These are phyloP conservation scores for Sugiyamaella castrensis DNA, from an alignment of 1,139 yeast genomes.

Conservation along the genomic window DNA sequence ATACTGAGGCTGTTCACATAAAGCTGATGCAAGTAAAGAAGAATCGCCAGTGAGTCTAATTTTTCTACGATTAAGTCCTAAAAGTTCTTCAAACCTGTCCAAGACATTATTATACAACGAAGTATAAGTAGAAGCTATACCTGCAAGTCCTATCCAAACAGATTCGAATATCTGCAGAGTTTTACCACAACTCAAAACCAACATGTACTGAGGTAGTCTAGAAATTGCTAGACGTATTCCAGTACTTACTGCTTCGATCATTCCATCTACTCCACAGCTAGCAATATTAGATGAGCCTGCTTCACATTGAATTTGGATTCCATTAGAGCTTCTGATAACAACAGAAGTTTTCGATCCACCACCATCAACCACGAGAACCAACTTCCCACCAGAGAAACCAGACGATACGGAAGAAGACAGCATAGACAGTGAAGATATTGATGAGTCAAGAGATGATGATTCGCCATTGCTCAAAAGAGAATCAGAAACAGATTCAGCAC, in stretches of 20 bases:
- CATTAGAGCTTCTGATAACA: constrained; percentile 15
- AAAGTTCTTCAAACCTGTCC: constrained; percentile 11
- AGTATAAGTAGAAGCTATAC: constrained; percentile 17
- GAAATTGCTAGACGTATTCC: constrained; percentile 14
- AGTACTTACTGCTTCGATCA: constrained; percentile 8
- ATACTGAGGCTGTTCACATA: constrained; percentile 12
- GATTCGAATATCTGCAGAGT: constrained; percentile 10
- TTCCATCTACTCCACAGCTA: constrained; percentile 15
- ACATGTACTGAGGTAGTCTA: constrained; percentile 3
- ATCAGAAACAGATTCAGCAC: background rate
- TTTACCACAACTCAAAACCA: background rate
- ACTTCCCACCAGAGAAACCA: background rate
- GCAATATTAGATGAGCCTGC: constrained; percentile 20
- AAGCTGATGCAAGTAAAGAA: constrained; percentile 18
- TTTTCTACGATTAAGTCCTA: constrained; percentile 6
- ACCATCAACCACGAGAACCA: constrained; percentile 21
- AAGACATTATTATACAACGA: constrained; percentile 4
- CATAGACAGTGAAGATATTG: background rate
- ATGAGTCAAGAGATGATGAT: background rate
- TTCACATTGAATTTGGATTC: constrained; percentile 8
- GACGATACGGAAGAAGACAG: constrained; percentile 7
- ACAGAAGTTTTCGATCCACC: constrained; percentile 26
- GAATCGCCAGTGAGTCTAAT: constrained; percentile 23
- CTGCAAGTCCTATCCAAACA: constrained; percentile 27
- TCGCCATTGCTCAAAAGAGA: background rate